Conservation (phyloP, 306 rosid species). For the Prunus armeniaca region DNA sequence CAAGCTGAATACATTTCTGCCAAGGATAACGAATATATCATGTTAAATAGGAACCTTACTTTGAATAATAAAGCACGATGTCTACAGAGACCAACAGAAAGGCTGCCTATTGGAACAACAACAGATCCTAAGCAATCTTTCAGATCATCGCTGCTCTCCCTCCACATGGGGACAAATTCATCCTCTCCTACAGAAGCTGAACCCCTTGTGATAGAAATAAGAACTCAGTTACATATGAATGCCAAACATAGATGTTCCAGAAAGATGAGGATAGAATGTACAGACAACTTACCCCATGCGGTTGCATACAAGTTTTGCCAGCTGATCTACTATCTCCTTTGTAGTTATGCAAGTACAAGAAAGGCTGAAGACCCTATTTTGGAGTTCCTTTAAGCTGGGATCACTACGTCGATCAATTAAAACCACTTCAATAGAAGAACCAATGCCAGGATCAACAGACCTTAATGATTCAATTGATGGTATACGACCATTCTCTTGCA, state of each 20-base stretch:
- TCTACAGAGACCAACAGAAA: constrained; percentile 90
- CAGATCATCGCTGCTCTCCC: constrained; percentile 71
- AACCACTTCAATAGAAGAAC: constrained; percentile 79
- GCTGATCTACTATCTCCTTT: constrained; percentile 84
- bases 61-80: constrained; percentile 94
- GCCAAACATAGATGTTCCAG: constrained; percentile 22
- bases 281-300: constrained; percentile 85
- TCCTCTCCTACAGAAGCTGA: constrained; percentile 75
- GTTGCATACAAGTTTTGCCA: constrained; percentile 83
- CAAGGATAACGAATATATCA: not conserved
- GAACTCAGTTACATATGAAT: constrained; percentile 37
- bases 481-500: constrained; percentile 82
- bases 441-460: constrained; percentile 57
- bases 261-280: constrained; percentile 23
- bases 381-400: constrained; percentile 82
- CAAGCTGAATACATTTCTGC: not conserved
- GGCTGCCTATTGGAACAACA: constrained; percentile 92
- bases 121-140: constrained; percentile 88
- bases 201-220: constrained; percentile 75
- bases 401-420: constrained; percentile 76
- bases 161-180: constrained; percentile 66
- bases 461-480: constrained; percentile 79
- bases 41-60: constrained; percentile 50
- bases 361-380: constrained; percentile 56
- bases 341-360: constrained; percentile 70